Base-by-base conservation (phyloP, 805 yeast species). In the Wickerhamiella musiphila region DNA sequence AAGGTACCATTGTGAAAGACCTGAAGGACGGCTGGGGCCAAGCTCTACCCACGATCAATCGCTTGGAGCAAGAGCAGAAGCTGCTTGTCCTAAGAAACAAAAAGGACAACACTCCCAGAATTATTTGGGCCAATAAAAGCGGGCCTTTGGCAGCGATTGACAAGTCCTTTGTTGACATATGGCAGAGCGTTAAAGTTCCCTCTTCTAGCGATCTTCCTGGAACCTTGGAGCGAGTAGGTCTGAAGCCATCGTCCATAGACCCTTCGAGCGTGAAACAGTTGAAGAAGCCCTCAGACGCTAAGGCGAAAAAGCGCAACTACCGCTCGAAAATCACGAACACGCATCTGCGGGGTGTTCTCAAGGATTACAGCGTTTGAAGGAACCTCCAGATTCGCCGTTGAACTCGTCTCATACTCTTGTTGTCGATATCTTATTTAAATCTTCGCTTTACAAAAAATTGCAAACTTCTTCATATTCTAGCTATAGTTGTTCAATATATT, bases 231-330 rank as follows among this genome's bases (percentile, higher is more conserved):
- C 79, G 73, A 37, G 73, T 78, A 37, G 86, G 94, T n/a, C 66
- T 90, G 53, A 90, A 83, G 53, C 98, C 98, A 7, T 86, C 96
- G 0, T 78, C 90, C 48, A 90, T 83, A n/a, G 98, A 90, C 51
- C 96, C 98, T n/a, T 79, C 83, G 26, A 69, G 78, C n/a, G 58
- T 83, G 37, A 79, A 75, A 55, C 76, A 73, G 50, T 69, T 67
- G 35, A 68, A 67, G 28, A 65, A 61, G 12, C 56, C 63, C 1
- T 60, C 57, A 20, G 68, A 64, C 32, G 70, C 77, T 53, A 86
- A 83, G 57, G 83, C 77, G 52, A 82, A 82, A 68, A 84, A 79
- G 56, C 38, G 47, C n/a, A 79, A 92, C 31, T 72, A 96, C 56
- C 69, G 83, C 49, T 92, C 94, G 28, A 90, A 83, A 62, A 70